These are phyloP conservation scores for Kwoniella botswanensis DNA, from an alignment of 768 basidiomycete species.

Conservation along the genomic window DNA sequence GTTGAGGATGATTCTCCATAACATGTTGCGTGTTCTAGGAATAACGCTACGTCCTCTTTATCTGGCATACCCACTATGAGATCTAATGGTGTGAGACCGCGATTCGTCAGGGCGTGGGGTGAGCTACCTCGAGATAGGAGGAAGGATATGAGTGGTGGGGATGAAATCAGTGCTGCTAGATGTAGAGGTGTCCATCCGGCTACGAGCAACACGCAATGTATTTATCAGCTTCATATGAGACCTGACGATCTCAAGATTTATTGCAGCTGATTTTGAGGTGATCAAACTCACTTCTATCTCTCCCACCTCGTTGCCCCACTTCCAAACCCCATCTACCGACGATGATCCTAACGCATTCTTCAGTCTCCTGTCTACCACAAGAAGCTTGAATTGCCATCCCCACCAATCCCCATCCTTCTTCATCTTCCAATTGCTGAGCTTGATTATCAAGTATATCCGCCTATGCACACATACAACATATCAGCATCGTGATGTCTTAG, in stretches of 20 bases:
- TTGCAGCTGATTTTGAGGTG: background rate
- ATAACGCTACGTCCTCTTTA: constrained; percentile 80
- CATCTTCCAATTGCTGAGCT: constrained; percentile 66
- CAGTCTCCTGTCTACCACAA: constrained; percentile 86
- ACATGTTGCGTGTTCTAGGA: constrained; percentile 73
- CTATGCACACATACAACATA: constrained; percentile 10
- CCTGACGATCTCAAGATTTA: background rate
- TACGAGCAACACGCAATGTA: constrained; percentile 52
- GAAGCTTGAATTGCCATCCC: constrained; percentile 59
- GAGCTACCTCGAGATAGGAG: constrained; percentile 91
- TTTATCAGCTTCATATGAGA: constrained; percentile 3
- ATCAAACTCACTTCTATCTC: constrained; percentile 68
- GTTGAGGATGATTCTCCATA: constrained; percentile 33
- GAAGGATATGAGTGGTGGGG: constrained; percentile 88
- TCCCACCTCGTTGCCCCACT: constrained; percentile 39
- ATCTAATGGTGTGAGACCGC: constrained; percentile 84
- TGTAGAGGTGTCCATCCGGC: constrained; percentile 96
- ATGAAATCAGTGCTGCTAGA: constrained; percentile 83
- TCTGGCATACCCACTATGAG: constrained; percentile 82
- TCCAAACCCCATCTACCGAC: constrained; percentile 61
- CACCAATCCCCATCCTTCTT: constrained; percentile 74
- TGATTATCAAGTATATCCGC: constrained; percentile 39
- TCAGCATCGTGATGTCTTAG: no score
- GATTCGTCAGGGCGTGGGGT: constrained; percentile 73
- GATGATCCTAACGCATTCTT: constrained; percentile 83